These are phyloP conservation scores for Trypanosoma avium DNA, from an alignment of 208 protist genomes.

Conservation along the genomic window DNA sequence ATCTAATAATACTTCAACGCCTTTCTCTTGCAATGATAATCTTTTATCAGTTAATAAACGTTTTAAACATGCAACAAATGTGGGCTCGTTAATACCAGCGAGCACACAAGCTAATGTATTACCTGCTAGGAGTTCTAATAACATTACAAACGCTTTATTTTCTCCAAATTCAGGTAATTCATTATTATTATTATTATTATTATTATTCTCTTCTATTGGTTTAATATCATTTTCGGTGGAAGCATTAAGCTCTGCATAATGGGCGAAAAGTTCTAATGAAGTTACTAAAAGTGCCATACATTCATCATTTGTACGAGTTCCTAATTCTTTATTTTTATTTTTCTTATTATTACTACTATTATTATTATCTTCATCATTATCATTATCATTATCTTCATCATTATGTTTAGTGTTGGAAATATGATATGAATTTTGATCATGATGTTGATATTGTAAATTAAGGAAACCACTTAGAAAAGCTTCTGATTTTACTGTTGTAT, in stretches of 20 bases:
- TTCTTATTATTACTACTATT: too few species aligned
- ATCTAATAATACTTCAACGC: conserved; percentile 86
- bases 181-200: conserved; percentile 10
- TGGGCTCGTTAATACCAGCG: conserved; percentile 88
- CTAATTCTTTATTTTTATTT: conserved; percentile 32
- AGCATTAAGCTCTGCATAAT: conserved; percentile 75
- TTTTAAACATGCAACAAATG: conserved; percentile 80
- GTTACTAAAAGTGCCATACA: conserved; percentile 81
- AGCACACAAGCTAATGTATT: conserved; percentile 91
- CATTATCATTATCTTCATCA: conserved; percentile 24
- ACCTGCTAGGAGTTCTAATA: conserved; percentile 84
- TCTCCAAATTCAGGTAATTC: conserved; percentile 33
- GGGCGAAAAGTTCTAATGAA: conserved; percentile 73
- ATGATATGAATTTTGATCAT: background rate
- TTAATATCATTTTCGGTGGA: conserved; percentile 37
- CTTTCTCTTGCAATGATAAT: conserved; percentile 63
- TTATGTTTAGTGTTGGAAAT: conserved; percentile 10
- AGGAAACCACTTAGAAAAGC: conserved; percentile 80
- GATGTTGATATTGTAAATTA: conserved; percentile 58
- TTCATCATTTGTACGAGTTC: conserved; percentile 42
- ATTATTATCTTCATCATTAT: conserved; percentile 27
- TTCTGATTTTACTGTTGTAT: conserved; percentile 83
- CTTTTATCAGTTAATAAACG: conserved; percentile 66
- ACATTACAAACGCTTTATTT: conserved; percentile 74
- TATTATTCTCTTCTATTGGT: background rate